Evolutionary conservation across 2,329 filamentous ascomycete species (phyloP).

Genomic region (Fusarium siculi): DNA sequence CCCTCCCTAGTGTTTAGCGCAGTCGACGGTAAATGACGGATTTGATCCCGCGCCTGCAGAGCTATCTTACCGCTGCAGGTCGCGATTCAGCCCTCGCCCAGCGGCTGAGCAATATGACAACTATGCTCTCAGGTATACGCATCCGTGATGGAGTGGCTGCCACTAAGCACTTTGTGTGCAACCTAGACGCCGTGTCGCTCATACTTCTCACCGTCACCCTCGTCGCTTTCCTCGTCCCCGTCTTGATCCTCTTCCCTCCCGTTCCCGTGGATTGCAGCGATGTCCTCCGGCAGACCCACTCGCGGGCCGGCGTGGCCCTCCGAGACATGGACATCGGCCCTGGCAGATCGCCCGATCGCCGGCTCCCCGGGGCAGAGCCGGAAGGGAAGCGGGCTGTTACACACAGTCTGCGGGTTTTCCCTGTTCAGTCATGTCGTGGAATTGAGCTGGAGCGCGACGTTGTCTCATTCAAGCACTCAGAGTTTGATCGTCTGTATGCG

Average conservation of each 20-base stretch:
- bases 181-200: constrained; percentile 48
- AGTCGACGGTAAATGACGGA: constrained; percentile 22
- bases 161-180: constrained; percentile 33
- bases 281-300: constrained; percentile 65
- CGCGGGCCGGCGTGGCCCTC: constrained; percentile 56
- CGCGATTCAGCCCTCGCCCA: constrained; percentile 29
- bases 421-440: constrained; percentile 83
- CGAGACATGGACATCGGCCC: constrained; percentile 52
- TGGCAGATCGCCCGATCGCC: constrained; percentile 39
- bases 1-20: not conserved
- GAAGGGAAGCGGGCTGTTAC: constrained; percentile 45
- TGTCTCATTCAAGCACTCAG: constrained; percentile 75
- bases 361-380: constrained; percentile 35
- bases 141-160: constrained; percentile 18
- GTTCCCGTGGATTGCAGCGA: constrained; percentile 63
- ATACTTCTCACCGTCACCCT: constrained; percentile 58
- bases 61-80: constrained; percentile 27
- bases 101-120: constrained; percentile 34
- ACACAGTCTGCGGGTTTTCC: constrained; percentile 81
- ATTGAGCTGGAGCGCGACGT: constrained; percentile 76
- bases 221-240: constrained; percentile 62
- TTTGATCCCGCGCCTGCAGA: constrained; percentile 24
- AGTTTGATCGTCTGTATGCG: constrained; percentile 84
- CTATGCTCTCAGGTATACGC: constrained; percentile 31
- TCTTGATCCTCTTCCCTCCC: constrained; percentile 66